Evolutionary conservation across 2,329 filamentous ascomycete species (phyloP).

Genomic region (Trichoderma sp.): DNA sequence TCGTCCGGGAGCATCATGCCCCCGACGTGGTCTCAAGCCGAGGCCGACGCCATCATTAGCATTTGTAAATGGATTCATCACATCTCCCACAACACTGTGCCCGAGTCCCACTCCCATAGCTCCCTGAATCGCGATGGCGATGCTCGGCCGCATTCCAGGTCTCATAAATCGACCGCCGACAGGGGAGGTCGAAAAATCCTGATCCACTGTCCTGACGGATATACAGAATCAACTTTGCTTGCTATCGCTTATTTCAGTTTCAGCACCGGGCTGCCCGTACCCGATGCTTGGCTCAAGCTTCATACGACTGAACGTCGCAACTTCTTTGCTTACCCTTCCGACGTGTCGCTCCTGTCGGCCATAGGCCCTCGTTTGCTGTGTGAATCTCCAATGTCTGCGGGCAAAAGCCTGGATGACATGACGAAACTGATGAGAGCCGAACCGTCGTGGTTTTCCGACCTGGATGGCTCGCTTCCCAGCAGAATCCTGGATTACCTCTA

Average conservation of each 20-base stretch:
- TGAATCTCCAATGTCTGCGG: conserved; percentile 58
- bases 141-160: conserved; percentile 25
- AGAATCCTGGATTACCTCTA: conserved; percentile 93
- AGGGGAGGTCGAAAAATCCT: conserved; percentile 62
- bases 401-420: conserved; percentile 51
- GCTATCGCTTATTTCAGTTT: conserved; percentile 92
- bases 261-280: conserved; percentile 74
- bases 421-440: conserved; percentile 53
- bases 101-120: conserved; percentile 34
- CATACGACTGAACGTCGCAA: conserved; percentile 81
- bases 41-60: conserved; percentile 79
- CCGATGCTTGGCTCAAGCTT: conserved; percentile 82
- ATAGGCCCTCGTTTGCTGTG: conserved; percentile 73
- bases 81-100: conserved; percentile 64
- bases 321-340: conserved; percentile 92
- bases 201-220: conserved; percentile 92
- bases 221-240: conserved; percentile 89
- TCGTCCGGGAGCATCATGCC: conserved; percentile 91
- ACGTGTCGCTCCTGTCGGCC: conserved; percentile 75
- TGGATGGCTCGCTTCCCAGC: conserved; percentile 90
- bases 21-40: conserved; percentile 76
- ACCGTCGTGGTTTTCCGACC: conserved; percentile 74
- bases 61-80: conserved; percentile 89
- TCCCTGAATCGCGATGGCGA: conserved; percentile 34
- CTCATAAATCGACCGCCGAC: conserved; percentile 21